Evolutionary conservation across 148 eudicot genomes (phyloP).

Genomic region (Pharnaceum exiguum): DNA sequence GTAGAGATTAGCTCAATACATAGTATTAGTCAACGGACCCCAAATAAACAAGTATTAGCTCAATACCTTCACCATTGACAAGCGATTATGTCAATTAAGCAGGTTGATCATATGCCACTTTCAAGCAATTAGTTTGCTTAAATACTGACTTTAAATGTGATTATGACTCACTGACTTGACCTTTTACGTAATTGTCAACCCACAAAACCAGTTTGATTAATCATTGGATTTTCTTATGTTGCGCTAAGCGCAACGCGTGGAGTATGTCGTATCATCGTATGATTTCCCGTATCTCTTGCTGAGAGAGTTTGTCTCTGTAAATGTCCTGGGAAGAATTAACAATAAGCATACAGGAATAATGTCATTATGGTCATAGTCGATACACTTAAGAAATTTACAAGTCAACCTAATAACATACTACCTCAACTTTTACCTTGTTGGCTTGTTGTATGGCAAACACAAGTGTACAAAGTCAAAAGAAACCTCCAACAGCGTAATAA

Average conservation of each 20-base stretch:
- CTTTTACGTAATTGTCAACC: constrained; percentile 11
- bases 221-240: background rate
- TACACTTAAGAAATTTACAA: no score
- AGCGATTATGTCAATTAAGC: background rate
- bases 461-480: no score
- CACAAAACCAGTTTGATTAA: background rate
- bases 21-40: background rate
- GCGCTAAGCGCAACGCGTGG: constrained; percentile 6
- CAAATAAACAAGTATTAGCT: background rate
- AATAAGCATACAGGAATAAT: no score
- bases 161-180: constrained; percentile 5
- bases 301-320: no score
- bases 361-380: no score
- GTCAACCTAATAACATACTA: no score
- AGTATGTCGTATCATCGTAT: constrained; percentile 4
- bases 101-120: constrained; percentile 1
- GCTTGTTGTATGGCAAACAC: no score
- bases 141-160: background rate
- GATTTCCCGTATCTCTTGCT: no score
- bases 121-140: constrained; percentile 2
- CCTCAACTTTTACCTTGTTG: no score
- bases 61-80: background rate
- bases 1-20: background rate
- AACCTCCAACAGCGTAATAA: no score
- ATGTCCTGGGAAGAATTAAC: no score